Evolutionary conservation across 2,329 filamentous ascomycete genomes (phyloP), one percentile per base, ranked within the genome.

Genomic region (Exophiala lecanii-corni): DNA sequence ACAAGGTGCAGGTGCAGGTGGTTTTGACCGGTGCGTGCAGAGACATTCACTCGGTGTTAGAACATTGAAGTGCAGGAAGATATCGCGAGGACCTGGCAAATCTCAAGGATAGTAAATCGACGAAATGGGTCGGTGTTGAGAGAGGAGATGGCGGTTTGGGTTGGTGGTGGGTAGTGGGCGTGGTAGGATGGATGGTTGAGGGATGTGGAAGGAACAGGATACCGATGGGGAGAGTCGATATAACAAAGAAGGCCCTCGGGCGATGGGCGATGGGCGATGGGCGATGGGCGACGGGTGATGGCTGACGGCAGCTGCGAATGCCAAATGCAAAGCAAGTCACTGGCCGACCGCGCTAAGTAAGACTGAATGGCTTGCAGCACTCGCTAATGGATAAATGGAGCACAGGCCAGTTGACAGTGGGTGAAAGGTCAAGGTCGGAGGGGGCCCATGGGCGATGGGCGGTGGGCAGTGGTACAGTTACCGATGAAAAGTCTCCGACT

Each of bases 191-290:
- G 23, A n/a, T 21, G 40, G 40, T 30, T 34, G 41, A 28, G 16
- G 39, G 39, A 31, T 37, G 30, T 40, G 42, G 34, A 43, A 46
- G 15, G 38, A 18, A 19, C 4, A 17, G 19, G 30, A 7, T 12
- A 17, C 31, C 17, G 43, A 47, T 47, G 43, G 43, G 46, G 46
- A 50, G 39, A 33, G 13, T 19, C 35, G 31, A 43, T 45, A 52
- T 49, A 46, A 45, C 41, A 44, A 35, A 35, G 15, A 19, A 17
- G 23, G 23, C 23, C 23, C 12, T 12, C 7, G 23, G 23, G 23
- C 12, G 23, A 12, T 7, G 12, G 23, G n/a, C n/a, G n/a, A n/a
- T n/a, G n/a, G n/a, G n/a, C n/a, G n/a, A n/a, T n/a, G n/a, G n/a
- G n/a, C n/a, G n/a, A n/a, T n/a, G n/a, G n/a, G n/a, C n/a, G 23